Base-by-base conservation (phyloP, 768 basidiomycete species). In the Mycena sanguinolenta region DNA sequence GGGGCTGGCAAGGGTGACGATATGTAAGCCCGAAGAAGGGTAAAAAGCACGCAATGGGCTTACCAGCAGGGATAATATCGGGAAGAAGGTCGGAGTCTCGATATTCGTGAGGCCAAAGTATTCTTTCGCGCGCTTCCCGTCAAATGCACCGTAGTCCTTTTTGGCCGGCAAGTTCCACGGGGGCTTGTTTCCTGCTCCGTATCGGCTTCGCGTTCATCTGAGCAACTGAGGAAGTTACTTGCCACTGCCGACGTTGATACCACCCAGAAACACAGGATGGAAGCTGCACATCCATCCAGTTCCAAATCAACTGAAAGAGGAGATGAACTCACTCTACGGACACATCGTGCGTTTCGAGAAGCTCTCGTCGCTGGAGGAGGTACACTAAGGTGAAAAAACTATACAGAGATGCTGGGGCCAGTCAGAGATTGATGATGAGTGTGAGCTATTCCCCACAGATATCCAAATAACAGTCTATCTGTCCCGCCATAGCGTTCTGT, bases 401-500 rank as follows among this genome's bases (percentile, higher is more conserved):
- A 50, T 74, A 74, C 39, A 72, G 64, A 28, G 73, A 74, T 23
- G 71, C 73, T 74, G n/a, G 2, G 3, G 38, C 14, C 19, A 23
- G 32, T 63, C 7, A 63, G 61, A 44, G 14, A 17, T 27, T 25
- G 30, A 1, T 8, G 32, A 34, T 17, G 30, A 10, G 14, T 9
- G 34, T 19, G 28, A 58, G n/a, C 23, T 4, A 30, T 3, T 30
- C 49, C 73, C 0, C 60, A 74, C 73, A 65, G 64, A 62, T 61
- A 64, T 74, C 73, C 63, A 74, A 10, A 25, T 72, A 72, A 36
- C 73, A 74, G 36, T 74, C 73, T 19, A 74, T 74, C 16, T 72
- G 65, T n/a, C 62, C 66, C 55, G 44, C 61, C 73, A 71, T 67
- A 21, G 55, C 28, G 9, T 54, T 16, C 19, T 14, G 16, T 42